phyloP scores from a whole-genome alignment of 352 stramenopile species.

The Globisporangium viniferum region DNA sequence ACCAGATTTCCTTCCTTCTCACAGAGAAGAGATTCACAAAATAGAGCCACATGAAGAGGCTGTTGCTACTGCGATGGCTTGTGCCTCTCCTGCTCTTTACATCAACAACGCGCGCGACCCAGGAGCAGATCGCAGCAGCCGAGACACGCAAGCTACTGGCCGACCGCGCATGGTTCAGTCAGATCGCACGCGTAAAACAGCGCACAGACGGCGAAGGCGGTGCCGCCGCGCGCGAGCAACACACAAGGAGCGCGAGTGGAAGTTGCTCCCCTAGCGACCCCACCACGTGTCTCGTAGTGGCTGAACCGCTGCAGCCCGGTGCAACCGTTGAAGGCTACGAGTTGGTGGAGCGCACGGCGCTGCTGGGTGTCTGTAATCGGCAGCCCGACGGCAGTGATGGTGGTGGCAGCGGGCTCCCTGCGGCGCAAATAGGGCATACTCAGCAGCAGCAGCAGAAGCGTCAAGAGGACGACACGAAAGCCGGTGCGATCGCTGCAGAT shows the following conservation, averaged over 20 bases:
- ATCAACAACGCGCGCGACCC: neutral
- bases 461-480: neutral
- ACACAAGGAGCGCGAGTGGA: neutral
- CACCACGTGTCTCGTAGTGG: constrained; percentile 28
- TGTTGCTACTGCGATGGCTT: constrained; percentile 15
- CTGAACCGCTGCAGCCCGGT: constrained; percentile 35
- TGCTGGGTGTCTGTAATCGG: constrained; percentile 66
- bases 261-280: constrained; percentile 11
- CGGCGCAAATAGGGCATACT: neutral
- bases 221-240: neutral
- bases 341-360: constrained; percentile 58
- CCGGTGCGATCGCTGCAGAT: neutral
- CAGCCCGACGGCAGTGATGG: constrained; percentile 3
- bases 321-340: constrained; percentile 62
- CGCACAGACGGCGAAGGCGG: neutral
- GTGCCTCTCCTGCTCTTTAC: constrained; percentile 10
- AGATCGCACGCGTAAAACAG: constrained; percentile 31
- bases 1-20: neutral
- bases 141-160: constrained; percentile 31
- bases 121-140: constrained; percentile 12
- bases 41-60: constrained; percentile 2
- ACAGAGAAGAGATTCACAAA: neutral
- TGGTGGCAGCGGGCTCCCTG: neutral
- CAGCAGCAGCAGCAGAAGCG: constrained; percentile 24
- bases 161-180: constrained; percentile 47